Conservation (phyloP, 2,329 filamentous ascomycete genomes). For the Verticillium alfalfae region DNA sequence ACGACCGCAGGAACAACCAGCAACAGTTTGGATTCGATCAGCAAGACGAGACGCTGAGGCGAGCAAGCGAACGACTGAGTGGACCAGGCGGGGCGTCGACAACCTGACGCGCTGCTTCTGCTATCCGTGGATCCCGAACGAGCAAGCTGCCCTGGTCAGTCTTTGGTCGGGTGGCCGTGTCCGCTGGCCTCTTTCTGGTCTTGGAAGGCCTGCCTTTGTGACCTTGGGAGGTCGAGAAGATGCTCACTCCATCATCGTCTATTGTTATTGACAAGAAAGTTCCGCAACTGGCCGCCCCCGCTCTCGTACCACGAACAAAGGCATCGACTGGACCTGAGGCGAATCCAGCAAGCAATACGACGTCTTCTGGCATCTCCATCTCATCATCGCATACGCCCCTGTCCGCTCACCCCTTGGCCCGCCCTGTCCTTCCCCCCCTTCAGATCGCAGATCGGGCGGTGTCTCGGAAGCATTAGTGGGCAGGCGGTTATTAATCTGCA, state of each 20-base stretch:
- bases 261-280: background rate
- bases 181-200: background rate
- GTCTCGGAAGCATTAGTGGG: background rate
- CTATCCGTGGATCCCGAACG: background rate
- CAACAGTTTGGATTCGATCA: background rate
- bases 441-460: background rate
- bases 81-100: background rate
- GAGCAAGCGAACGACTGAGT: background rate
- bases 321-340: background rate
- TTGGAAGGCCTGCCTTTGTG: background rate
- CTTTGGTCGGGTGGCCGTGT: background rate
- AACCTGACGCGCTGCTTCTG: background rate
- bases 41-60: background rate
- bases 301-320: background rate
- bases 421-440: no score
- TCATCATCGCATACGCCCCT: background rate
- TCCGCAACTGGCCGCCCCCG: background rate
- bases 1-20: background rate
- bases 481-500: slow-evolving; percentile 2
- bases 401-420: background rate
- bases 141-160: background rate
- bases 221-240: background rate
- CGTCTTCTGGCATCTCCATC: background rate
- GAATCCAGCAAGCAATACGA: background rate
- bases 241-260: background rate